Evolutionary conservation across 768 basidiomycete species (phyloP).

Genomic region (Lactarius evosmus): DNA sequence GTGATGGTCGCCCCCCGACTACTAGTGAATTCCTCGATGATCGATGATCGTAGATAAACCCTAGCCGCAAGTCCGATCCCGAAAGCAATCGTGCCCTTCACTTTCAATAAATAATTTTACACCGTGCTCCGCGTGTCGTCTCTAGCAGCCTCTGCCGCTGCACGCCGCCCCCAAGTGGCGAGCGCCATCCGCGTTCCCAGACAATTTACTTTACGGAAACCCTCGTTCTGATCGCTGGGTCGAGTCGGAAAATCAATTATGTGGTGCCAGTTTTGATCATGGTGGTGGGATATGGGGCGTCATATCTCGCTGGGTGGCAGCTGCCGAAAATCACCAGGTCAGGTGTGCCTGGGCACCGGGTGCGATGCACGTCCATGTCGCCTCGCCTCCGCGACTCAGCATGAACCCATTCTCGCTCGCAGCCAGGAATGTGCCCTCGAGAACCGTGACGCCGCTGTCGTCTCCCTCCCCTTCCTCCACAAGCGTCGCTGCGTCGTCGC

Average conservation of each 20-base stretch:
- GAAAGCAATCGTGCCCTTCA: too few relatives aligned
- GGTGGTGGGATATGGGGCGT: background rate
- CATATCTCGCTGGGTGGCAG: too few relatives aligned
- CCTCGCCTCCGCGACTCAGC: constrained; percentile 35
- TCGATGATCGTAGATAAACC: too few relatives aligned
- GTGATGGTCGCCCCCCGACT: too few relatives aligned
- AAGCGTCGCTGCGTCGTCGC: background rate
- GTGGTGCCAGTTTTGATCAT: background rate
- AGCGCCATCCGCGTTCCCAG: background rate
- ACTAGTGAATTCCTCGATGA: too few relatives aligned
- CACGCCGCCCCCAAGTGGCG: too few relatives aligned
- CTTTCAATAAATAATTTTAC: background rate
- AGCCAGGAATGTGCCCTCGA: constrained; percentile 42
- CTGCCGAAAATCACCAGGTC: constrained; percentile 26
- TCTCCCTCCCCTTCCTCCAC: constrained; percentile 2
- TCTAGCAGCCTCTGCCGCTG: background rate
- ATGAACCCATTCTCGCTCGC: constrained; percentile 55
- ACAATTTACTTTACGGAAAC: too few relatives aligned
- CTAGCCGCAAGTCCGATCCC: too few relatives aligned
- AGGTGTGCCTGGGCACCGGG: constrained; percentile 37
- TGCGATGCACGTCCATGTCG: constrained; percentile 43
- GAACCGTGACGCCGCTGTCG: constrained; percentile 18
- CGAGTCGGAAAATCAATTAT: background rate
- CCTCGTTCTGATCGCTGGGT: too few relatives aligned
- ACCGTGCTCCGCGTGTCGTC: background rate